Evolutionary conservation across 495 filamentous ascomycete species (phyloP).

Genomic region (Extremus antarcticus): DNA sequence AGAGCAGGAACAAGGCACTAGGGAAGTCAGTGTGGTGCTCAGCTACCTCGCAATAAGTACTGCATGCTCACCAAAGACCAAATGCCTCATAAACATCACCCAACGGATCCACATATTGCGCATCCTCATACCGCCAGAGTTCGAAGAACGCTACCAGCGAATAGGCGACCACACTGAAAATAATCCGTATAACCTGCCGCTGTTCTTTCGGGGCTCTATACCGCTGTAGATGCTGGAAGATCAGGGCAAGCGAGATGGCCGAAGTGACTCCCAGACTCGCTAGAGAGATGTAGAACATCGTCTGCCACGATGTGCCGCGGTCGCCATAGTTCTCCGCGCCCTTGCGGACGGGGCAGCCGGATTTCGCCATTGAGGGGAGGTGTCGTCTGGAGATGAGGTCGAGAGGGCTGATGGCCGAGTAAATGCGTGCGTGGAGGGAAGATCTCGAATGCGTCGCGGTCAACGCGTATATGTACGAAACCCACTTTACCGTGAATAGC

Average conservation of each 20-base stretch:
- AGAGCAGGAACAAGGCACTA: conserved; percentile 11
- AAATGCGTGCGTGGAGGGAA: too few relatives aligned
- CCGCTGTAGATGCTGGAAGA: conserved; percentile 8
- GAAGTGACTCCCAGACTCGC: neutral
- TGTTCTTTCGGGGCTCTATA: conserved; percentile 14
- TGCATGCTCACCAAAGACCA: conserved; percentile 1
- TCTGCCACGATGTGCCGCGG: conserved; percentile 3
- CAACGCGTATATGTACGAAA: too few relatives aligned
- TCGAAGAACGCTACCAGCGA: conserved; percentile 7
- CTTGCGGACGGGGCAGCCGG: conserved; percentile 2
- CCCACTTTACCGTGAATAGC: too few relatives aligned
- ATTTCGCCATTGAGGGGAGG: neutral
- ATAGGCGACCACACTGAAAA: conserved; percentile 6
- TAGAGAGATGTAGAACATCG: neutral
- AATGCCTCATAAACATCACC: conserved; percentile 15
- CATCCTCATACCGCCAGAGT: conserved; percentile 1
- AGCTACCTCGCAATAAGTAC: neutral
- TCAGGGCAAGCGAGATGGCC: conserved; percentile 1
- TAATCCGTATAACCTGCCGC: conserved; percentile 14
- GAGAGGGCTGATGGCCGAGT: too few relatives aligned
- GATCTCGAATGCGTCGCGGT: too few relatives aligned
- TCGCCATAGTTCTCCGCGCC: conserved; percentile 2
- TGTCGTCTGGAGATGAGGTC: too few relatives aligned
- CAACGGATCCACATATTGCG: conserved; percentile 8
- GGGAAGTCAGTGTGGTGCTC: neutral